Conservation (phyloP, 352 stramenopile species). For the Pythium grandisporangium region DNA sequence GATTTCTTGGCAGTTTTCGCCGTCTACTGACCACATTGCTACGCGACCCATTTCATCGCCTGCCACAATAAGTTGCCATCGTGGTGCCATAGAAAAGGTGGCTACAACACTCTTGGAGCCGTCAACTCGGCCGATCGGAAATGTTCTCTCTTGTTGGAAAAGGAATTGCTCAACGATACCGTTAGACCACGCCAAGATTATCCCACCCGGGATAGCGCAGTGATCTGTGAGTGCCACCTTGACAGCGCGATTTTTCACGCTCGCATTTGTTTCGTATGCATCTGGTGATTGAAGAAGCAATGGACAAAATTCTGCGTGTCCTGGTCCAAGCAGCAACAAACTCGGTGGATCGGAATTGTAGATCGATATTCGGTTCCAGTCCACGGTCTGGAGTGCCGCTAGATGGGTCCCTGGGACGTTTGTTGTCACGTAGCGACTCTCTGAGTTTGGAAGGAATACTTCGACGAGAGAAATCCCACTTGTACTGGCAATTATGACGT, state of each 20-base stretch:
- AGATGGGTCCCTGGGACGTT: not conserved
- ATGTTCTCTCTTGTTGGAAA: not conserved
- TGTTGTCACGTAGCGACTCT: not conserved
- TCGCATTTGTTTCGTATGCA: too few relatives aligned
- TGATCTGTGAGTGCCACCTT: too few relatives aligned
- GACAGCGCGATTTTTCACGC: too few relatives aligned
- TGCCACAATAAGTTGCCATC: not conserved
- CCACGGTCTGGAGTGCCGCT: not conserved
- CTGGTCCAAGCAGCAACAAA: conserved; percentile 7
- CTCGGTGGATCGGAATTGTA: conserved; percentile 5
- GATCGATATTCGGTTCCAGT: conserved; percentile 4
- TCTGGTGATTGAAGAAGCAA: too few relatives aligned
- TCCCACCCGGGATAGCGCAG: too few relatives aligned
- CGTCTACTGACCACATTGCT: not conserved
- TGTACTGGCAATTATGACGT: conserved; percentile 4
- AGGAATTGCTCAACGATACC: conserved; percentile 2
- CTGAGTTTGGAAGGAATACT: conserved; percentile 4
- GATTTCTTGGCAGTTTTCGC: too few relatives aligned
- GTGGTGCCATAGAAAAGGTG: too few relatives aligned
- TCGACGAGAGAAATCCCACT: conserved; percentile 8
- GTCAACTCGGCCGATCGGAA: not conserved
- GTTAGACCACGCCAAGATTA: conserved; percentile 9
- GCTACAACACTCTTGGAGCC: not conserved
- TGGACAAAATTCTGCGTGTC: too few relatives aligned
- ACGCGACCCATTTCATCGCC: not conserved